Conservation (phyloP, 352 stramenopile species). For the Pythium myriotylum region DNA sequence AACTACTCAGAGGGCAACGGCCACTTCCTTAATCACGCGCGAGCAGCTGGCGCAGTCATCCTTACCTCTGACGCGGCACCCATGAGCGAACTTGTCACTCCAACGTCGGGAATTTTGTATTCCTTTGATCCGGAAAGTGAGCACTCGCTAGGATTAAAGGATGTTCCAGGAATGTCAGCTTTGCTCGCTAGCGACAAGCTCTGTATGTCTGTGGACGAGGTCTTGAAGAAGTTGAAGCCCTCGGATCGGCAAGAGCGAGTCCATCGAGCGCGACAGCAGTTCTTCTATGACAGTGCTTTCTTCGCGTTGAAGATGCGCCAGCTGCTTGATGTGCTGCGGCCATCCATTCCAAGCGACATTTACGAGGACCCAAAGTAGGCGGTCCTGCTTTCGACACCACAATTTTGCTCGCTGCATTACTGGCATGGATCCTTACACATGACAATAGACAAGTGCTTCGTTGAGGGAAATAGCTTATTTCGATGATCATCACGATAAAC, state of each 20-base stretch:
- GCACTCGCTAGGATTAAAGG: constrained; percentile 41
- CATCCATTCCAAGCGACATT: no score
- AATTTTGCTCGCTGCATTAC: no score
- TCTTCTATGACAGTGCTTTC: constrained; percentile 61
- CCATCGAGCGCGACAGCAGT: constrained; percentile 49
- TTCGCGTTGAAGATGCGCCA: constrained; percentile 61
- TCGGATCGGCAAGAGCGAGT: constrained; percentile 31
- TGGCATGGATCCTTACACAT: no score
- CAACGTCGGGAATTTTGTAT: constrained; percentile 36
- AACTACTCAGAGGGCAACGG: constrained; percentile 55
- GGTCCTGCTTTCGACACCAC: no score
- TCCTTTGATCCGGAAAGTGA: constrained; percentile 34
- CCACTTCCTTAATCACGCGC: constrained; percentile 65
- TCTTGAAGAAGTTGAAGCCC: constrained; percentile 44
- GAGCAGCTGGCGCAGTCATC: constrained; percentile 41
- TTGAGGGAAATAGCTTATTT: no score
- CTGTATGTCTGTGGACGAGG: constrained; percentile 51
- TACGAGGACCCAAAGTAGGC: no score
- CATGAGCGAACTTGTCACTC: constrained; percentile 61
- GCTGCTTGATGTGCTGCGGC: not conserved
- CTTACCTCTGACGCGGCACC: constrained; percentile 44
- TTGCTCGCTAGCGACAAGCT: constrained; percentile 33
- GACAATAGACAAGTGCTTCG: no score
- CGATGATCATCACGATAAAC: no score
- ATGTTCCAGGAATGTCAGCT: constrained; percentile 40